Evolutionary conservation across 2,329 filamentous ascomycete species (phyloP).

Genomic region (Alternaria ventricosa): DNA sequence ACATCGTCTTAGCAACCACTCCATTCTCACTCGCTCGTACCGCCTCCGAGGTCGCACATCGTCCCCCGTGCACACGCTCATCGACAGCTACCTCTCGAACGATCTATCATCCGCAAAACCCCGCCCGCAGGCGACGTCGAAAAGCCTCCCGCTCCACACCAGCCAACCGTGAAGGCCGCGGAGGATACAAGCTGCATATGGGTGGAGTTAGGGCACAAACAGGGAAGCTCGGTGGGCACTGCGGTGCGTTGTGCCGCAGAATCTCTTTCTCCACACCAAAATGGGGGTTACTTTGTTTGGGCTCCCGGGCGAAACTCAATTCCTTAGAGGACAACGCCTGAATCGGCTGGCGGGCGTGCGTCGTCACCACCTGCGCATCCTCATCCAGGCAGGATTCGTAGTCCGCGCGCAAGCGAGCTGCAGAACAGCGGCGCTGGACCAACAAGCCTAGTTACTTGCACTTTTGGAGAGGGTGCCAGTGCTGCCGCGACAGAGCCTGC

Average conservation of each 20-base stretch:
- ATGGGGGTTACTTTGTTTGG: not conserved
- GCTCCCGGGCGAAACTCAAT: rapidly evolving
- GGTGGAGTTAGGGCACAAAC: not conserved
- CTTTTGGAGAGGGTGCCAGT: not conserved
- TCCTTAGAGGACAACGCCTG: rapidly evolving
- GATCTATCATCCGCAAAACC: not conserved
- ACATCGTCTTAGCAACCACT: not conserved
- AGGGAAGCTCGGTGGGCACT: too few relatives aligned
- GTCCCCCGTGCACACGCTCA: not conserved
- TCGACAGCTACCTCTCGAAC: not conserved
- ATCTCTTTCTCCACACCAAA: not conserved
- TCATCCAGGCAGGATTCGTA: not conserved
- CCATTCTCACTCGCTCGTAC: not conserved
- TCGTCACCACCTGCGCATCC: not conserved
- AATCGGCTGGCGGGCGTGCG: not conserved
- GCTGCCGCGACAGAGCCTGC: not conserved
- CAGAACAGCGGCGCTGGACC: not conserved
- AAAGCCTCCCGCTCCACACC: not conserved
- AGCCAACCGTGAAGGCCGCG: not conserved
- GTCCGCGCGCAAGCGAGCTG: not conserved
- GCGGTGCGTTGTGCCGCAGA: not conserved
- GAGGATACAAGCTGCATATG: not conserved
- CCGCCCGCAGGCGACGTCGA: not conserved
- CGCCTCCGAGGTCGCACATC: not conserved
- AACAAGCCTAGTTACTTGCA: not conserved